A percentile compares a stretch with the other conserved stretches of the same genome.
phyloP scores from a whole-genome alignment of 2,329 filamentous ascomycete species.

The Sclerotiophoma versabilis region DNA sequence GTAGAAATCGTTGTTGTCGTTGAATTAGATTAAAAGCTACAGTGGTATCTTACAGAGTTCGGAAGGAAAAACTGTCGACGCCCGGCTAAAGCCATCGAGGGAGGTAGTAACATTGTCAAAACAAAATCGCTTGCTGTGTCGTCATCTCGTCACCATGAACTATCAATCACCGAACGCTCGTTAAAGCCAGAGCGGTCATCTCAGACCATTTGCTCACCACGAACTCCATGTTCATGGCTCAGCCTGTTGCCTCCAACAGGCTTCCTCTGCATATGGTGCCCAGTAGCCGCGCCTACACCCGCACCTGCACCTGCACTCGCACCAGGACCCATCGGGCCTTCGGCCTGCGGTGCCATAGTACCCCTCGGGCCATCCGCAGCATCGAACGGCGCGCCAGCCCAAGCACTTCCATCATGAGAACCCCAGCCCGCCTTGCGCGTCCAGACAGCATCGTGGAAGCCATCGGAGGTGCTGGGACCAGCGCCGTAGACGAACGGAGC shows the following conservation, averaged over 20 bases:
- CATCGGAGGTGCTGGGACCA: slow-evolving; percentile 48
- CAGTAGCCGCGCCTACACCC: slow-evolving; percentile 24
- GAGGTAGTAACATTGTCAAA: neutral
- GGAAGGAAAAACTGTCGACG: neutral
- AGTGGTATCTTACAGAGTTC: slow-evolving; percentile 14
- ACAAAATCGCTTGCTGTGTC: neutral
- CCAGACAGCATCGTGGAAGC: slow-evolving; percentile 63
- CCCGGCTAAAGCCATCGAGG: neutral
- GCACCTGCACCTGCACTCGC: no score
- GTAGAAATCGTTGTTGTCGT: neutral
- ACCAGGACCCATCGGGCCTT: slow-evolving; percentile 36
- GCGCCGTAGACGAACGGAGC: slow-evolving; percentile 62
- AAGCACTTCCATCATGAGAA: slow-evolving; percentile 47
- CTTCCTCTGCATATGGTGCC: slow-evolving; percentile 39
- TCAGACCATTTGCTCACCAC: slow-evolving; percentile 41
- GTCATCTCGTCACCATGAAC: neutral
- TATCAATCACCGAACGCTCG: neutral
- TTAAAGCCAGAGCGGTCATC: no score
- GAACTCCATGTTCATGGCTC: slow-evolving; percentile 12
- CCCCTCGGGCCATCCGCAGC: slow-evolving; percentile 48
- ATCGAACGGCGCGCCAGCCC: slow-evolving; percentile 54
- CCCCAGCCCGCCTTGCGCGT: slow-evolving; percentile 70
- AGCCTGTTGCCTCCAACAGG: slow-evolving; percentile 36
- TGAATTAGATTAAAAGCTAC: neutral
- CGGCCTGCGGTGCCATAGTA: slow-evolving; percentile 39